Base-by-base conservation (phyloP, 257 asterid genomes). In the Fraxinus excelsior region DNA sequence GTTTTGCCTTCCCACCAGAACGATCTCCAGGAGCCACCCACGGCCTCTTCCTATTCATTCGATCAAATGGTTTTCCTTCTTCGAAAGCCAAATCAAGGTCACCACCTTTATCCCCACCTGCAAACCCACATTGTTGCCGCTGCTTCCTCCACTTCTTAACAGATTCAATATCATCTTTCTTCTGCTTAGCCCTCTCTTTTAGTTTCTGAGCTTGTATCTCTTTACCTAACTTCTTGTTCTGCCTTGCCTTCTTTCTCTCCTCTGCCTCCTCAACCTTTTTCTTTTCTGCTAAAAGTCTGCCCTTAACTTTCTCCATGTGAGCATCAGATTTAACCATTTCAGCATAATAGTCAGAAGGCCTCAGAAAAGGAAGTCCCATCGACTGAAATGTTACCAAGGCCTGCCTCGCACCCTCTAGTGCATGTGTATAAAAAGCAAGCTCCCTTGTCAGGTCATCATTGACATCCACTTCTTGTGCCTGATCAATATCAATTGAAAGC, bases 61-160 rank as follows among this genome's bases (percentile, higher is more conserved):
- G 82, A 84, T 87, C 85, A 74, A 90, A 93, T 12, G 84, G 46
- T 38, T 85, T 90, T 5, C 94, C 98, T 49, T 92, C 97, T 37
- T 89, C 91, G 78, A 95, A 91, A 53, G 86, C 89, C 69, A 84
- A 81, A 79, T 89, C 85, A 53, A 89, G 66, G 56, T 88, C 96
- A 0, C 84, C 90, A 7, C 82, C 91, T 40, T 87, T 84, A n/a
- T 84, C 93, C 8, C 67, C 84, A 9, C 23, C 81, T 11, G 90
- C 79, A 74, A 87, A 93, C 7, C 97, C 99, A 31, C 83, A 87
- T 80, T 83, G 93, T 80, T 93, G 94, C 89, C 99, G 82, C 31
- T 89, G 96, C 82, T 91, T 95, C 85, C 98, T 90, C 98, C 98
- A 95, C 84, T 93, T 91, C 83, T 95, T 95, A 21, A 95, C 97